These are phyloP conservation scores for Chrysophaeum taylorii DNA, from an alignment of 352 stramenopile genomes.

Conservation along the genomic window DNA sequence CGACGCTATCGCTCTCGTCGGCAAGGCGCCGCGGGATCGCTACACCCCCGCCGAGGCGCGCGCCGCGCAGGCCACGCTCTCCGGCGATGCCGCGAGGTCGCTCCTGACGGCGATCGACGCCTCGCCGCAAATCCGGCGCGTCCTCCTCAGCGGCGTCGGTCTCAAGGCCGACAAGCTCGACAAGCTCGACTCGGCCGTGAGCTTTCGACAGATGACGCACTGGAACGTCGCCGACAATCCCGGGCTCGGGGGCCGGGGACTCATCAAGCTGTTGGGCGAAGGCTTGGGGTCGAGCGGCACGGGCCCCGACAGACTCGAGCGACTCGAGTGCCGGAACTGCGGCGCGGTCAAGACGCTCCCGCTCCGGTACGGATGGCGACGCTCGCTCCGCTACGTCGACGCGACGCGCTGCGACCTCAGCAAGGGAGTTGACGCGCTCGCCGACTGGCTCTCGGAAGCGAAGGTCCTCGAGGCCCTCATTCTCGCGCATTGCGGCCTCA, in stretches of 20 bases:
- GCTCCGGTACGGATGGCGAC: not conserved
- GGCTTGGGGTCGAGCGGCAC: not conserved
- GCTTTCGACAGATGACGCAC: not conserved
- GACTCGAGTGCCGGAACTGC: not conserved
- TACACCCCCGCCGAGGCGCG: not conserved
- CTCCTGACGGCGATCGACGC: not conserved
- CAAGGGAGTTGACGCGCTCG: not conserved
- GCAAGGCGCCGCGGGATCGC: not conserved
- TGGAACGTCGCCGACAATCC: not conserved
- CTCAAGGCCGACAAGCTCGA: not conserved
- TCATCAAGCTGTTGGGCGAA: not conserved
- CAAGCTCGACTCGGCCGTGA: not conserved
- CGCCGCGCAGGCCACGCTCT: too few relatives aligned
- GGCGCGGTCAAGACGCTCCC: not conserved
- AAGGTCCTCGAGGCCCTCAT: not conserved
- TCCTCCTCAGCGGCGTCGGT: not conserved
- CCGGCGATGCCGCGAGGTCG: not conserved
- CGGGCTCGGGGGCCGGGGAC: not conserved
- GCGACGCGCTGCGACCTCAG: not conserved
- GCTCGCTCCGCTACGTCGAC: not conserved
- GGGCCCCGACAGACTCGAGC: not conserved
- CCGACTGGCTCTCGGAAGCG: not conserved
- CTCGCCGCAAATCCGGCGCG: too few relatives aligned
- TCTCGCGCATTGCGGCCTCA: not conserved
- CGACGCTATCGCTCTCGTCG: not conserved